Evolutionary conservation across 495 filamentous ascomycete genomes (phyloP).

Genomic region (Cudoniella acicularis): DNA sequence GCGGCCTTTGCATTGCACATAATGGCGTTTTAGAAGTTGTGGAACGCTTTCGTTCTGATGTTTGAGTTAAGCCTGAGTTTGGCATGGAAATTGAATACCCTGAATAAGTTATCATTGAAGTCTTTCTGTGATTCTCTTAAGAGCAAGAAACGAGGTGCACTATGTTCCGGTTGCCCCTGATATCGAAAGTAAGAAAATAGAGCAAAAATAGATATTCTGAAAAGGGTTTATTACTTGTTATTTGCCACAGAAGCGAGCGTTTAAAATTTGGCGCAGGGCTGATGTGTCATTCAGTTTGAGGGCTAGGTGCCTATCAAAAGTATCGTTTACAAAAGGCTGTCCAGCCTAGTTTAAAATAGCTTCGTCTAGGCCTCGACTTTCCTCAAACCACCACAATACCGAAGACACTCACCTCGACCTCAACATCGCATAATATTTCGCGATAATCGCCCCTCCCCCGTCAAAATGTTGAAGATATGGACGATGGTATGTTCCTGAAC

Average conservation of each 20-base stretch:
- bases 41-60: slow-evolving; percentile 1
- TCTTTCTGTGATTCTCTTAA: too few species aligned
- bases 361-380: background rate
- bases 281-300: background rate
- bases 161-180: too few species aligned
- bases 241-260: background rate
- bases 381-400: background rate
- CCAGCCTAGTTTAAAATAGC: background rate
- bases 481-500: slow-evolving; percentile 70
- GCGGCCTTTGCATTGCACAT: slow-evolving; percentile 12
- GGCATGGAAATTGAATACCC: slow-evolving; percentile 21
- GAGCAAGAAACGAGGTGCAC: too few species aligned
- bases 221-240: background rate
- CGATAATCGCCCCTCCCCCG: background rate
- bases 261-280: background rate
- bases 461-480: slow-evolving; percentile 98
- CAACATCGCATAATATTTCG: background rate
- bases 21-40: slow-evolving; percentile 9
- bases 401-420: background rate
- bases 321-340: background rate
- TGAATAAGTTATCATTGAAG: too few species aligned
- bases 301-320: background rate
- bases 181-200: too few species aligned
- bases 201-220: too few species aligned
- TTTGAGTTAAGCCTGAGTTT: slow-evolving; percentile 1